These are phyloP conservation scores for Gymnopilus junonius DNA, from an alignment of 768 basidiomycete genomes.

Conservation along the genomic window DNA sequence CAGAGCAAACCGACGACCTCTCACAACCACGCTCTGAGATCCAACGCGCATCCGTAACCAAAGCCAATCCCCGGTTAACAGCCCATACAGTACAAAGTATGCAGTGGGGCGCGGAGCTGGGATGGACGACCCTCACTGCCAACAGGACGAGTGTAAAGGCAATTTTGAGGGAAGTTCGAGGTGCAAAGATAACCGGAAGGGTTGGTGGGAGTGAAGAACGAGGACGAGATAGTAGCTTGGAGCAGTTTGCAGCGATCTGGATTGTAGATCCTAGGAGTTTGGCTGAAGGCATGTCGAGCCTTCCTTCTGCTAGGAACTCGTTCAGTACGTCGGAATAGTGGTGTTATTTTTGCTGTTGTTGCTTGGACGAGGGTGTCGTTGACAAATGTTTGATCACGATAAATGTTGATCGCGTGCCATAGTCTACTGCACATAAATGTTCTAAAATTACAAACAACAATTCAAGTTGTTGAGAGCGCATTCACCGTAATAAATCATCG, in stretches of 20 bases:
- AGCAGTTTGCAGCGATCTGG: slow-evolving; percentile 60
- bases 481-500: no score
- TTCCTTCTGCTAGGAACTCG: neutral
- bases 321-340: neutral
- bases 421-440: no score
- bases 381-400: no score
- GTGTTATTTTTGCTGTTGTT: neutral
- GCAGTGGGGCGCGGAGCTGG: slow-evolving; percentile 65
- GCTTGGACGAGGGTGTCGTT: no score
- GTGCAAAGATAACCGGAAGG: slow-evolving; percentile 36
- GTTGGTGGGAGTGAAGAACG: slow-evolving; percentile 28
- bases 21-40: slow-evolving; percentile 41
- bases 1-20: slow-evolving; percentile 23
- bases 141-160: slow-evolving; percentile 80
- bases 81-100: slow-evolving; percentile 80
- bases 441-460: no score
- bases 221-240: slow-evolving; percentile 15
- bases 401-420: no score
- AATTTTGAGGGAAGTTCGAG: slow-evolving; percentile 69
- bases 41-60: slow-evolving; percentile 56
- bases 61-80: slow-evolving; percentile 64
- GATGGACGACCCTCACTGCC: slow-evolving; percentile 89
- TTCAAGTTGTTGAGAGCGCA: no score
- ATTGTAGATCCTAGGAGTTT: slow-evolving; percentile 81
- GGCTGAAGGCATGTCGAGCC: slow-evolving; percentile 52